Percentiles rank a stretch among this genome's conserved stretches.
Evolutionary conservation across 1,139 yeast genomes (phyloP).

Genomic region (Pichia sp.): DNA sequence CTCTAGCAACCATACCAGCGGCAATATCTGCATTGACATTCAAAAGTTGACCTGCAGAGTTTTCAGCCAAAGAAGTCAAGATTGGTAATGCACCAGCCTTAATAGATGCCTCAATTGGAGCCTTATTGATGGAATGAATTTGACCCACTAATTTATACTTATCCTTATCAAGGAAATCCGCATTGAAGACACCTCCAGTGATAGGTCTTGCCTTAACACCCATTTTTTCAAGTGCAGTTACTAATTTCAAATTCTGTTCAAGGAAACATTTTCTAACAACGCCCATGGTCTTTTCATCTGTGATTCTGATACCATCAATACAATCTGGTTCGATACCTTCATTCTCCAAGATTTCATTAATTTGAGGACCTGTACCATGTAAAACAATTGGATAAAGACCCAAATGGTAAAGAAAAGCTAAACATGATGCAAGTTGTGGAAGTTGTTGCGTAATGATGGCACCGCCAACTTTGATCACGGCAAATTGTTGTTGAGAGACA

Average conservation of each 20-base stretch:
- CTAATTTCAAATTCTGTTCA: constrained; percentile 90
- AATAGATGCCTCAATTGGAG: constrained; percentile 90
- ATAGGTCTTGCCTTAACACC: constrained; percentile 99
- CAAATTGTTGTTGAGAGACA: constrained; percentile 92
- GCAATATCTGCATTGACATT: constrained; percentile 99
- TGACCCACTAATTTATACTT: constrained; percentile 92
- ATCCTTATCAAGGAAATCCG: constrained; percentile 83
- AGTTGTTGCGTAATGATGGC: constrained; percentile 95
- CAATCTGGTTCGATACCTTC: constrained; percentile 96
- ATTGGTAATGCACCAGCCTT: constrained; percentile 96
- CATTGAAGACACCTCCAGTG: constrained; percentile 95
- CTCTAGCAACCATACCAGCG: constrained; percentile 96
- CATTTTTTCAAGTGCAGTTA: constrained; percentile 90
- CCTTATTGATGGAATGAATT: constrained; percentile 77
- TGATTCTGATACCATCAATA: constrained; percentile 93
- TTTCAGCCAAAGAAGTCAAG: constrained; percentile 92
- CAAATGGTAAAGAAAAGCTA: constrained; percentile 93
- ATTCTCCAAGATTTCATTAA: constrained; percentile 84
- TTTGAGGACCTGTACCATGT: constrained; percentile 99
- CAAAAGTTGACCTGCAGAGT: constrained; percentile 90
- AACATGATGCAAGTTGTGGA: constrained; percentile 87
- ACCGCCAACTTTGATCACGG: constrained; percentile 98
- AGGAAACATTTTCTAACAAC: constrained; percentile 93
- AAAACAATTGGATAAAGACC: constrained; percentile 95
- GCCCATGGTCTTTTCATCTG: constrained; percentile 91